Evolutionary conservation across 305 asterid genomes (phyloP).

Genomic region (Fraxinus albicans): DNA sequence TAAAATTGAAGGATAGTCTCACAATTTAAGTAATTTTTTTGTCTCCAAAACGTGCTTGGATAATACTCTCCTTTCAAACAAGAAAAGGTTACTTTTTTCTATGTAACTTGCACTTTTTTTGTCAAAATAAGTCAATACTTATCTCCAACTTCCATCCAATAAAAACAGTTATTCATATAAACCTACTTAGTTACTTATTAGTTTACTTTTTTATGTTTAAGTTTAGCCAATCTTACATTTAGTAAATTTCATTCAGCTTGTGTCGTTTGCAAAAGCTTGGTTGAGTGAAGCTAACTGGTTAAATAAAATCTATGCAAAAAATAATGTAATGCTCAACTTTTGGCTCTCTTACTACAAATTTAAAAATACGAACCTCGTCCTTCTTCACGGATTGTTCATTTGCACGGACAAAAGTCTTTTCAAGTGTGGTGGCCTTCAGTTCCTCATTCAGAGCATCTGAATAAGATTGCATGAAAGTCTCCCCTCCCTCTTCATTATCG

Average conservation of each 20-base stretch:
- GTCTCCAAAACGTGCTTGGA: neutral
- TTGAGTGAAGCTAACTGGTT: neutral
- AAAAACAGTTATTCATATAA: neutral
- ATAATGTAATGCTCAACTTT: neutral
- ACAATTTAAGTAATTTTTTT: neutral
- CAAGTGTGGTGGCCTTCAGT: slow-evolving; percentile 68
- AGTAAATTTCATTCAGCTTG: neutral
- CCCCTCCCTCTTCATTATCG: slow-evolving; percentile 50
- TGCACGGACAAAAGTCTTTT: slow-evolving; percentile 63
- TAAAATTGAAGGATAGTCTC: neutral
- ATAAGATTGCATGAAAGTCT: slow-evolving; percentile 70
- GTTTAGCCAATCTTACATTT: neutral
- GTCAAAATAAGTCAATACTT: neutral
- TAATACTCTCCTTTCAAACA: neutral
- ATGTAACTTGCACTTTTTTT: neutral
- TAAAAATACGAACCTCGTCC: slow-evolving; percentile 55
- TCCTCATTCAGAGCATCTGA: slow-evolving; percentile 71
- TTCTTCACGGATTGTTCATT: slow-evolving; percentile 46
- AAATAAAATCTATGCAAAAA: neutral
- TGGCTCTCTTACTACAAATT: neutral
- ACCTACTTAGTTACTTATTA: neutral
- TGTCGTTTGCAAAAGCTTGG: neutral
- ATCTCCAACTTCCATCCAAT: neutral
- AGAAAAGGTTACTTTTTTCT: neutral
- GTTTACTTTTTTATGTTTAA: neutral